Evolutionary conservation across 2,329 filamentous ascomycete species (phyloP), one percentile per base, ranked within the genome.

Genomic region (Emergomyces orientalis): DNA sequence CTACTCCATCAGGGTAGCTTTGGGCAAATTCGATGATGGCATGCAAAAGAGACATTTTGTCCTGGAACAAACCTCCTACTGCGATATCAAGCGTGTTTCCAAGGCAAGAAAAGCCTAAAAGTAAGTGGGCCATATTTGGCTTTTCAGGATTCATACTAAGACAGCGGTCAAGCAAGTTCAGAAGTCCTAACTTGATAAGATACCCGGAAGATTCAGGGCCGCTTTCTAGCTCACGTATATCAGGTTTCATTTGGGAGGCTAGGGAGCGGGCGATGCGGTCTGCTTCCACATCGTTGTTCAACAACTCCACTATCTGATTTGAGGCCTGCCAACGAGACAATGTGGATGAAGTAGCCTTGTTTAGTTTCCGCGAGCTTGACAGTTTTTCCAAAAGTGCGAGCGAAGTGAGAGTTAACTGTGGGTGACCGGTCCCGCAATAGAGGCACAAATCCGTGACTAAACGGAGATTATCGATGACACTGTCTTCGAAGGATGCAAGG

Each of bases 401-500:
- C 49, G 91, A 93, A 17, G 86, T 86, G 65, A 96, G 81, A 0
- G 90, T 90, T 61, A 99, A 80, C 17, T 88, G 85, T 43, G 90
- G 84, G 69, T 97, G 90, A 0, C 89, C 89, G 62, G 92, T 87
- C 17, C 91, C 89, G 69, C 91, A 93, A 73, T 94, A 97, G 39
- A 90, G 84, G 37, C 92, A 92, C 30, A 99, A 79, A 67, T 94
- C 88, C 3, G 91, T 87, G 49, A 97, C 84, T 7, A 96, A 79
- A 51, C 84, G 81, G 34, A 99, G 79, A 69, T 94, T 88, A 63
- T 88, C 91, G 47, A 96, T 81, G 25, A 99, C 81, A 8, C 90
- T 91, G 71, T 99, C 95, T 72, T 97, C 93, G 69, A 99, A 93
- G 0, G 89, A 92, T n/a, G 88, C 82, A 67, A 93, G 89, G 0